Percentiles rank a stretch among this genome's conserved stretches.
phyloP scores from a whole-genome alignment of 2,329 filamentous ascomycete genomes.

The Podosphaera fusca region DNA sequence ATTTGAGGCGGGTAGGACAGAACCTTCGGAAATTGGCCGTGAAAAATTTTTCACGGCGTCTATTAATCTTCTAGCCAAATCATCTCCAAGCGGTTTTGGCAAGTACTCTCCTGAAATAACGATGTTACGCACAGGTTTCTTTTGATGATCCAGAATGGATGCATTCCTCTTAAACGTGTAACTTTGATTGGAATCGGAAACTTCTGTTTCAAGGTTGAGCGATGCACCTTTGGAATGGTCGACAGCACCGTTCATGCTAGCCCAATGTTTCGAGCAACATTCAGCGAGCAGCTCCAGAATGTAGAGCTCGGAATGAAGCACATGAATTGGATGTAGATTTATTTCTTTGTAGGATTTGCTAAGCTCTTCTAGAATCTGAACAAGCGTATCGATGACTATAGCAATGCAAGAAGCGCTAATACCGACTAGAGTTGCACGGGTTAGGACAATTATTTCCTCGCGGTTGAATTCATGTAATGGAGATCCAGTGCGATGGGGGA shows the following conservation, averaged over 20 bases:
- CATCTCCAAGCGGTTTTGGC: constrained; percentile 21
- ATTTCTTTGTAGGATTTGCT: constrained; percentile 28
- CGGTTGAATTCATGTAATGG: constrained; percentile 30
- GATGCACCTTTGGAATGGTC: constrained; percentile 5
- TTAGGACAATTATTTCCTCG: constrained; percentile 37
- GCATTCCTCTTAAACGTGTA: constrained; percentile 2
- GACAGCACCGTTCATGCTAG: constrained; percentile 18
- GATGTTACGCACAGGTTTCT: constrained; percentile 10
- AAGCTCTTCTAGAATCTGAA: constrained; percentile 35
- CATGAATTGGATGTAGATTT: constrained; percentile 30
- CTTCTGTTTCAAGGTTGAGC: constrained; percentile 8
- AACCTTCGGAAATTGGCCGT: constrained; percentile 33
- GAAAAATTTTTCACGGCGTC: constrained; percentile 33
- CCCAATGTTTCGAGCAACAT: constrained; percentile 40
- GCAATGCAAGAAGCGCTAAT: constrained; percentile 31
- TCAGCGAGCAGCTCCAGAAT: constrained; percentile 39
- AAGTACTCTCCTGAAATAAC: constrained; percentile 8
- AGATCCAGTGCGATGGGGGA: constrained; percentile 39
- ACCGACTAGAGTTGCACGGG: constrained; percentile 35
- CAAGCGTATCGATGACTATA: constrained; percentile 31
- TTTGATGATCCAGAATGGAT: constrained; percentile 3
- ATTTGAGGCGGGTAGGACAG: constrained; percentile 29
- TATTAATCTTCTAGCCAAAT: constrained; percentile 30
- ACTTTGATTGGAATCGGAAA: constrained; percentile 4
- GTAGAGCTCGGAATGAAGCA: constrained; percentile 41